Conservation (phyloP, 495 filamentous ascomycete genomes). For the Annulohypoxylon maeteangense region DNA sequence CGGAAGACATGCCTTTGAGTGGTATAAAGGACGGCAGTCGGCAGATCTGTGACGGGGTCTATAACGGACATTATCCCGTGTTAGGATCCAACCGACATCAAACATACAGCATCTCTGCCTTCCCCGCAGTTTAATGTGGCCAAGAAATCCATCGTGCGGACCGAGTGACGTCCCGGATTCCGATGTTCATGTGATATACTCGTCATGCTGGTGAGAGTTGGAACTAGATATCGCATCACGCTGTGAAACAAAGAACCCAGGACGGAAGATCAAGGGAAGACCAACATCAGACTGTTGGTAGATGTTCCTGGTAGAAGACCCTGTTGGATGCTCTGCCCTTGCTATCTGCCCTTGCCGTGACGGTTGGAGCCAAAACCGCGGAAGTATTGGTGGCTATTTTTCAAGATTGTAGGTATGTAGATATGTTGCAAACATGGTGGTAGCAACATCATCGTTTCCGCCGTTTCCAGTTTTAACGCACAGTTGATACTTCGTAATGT, state of each 20-base stretch:
- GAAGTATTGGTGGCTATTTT: background rate
- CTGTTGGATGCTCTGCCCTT: background rate
- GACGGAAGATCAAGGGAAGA: background rate
- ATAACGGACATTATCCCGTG: conserved; percentile 11
- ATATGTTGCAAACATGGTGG: background rate
- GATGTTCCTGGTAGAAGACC: background rate
- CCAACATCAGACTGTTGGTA: conserved; percentile 1
- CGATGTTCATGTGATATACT: conserved; percentile 15
- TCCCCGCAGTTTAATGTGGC: conserved; percentile 13
- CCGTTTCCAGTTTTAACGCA: background rate
- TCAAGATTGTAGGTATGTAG: background rate
- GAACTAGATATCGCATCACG: background rate
- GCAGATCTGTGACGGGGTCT: conserved; percentile 9
- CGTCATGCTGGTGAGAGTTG: conserved; percentile 1
- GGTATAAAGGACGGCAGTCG: conserved; percentile 5
- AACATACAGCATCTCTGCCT: background rate
- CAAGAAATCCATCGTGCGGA: conserved; percentile 6
- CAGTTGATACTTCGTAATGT: background rate
- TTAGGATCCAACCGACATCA: conserved; percentile 14
- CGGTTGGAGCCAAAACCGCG: background rate
- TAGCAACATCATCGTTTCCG: background rate
- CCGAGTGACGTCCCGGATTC: conserved; percentile 8
- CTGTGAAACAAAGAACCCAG: background rate
- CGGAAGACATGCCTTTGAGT: conserved; percentile 6
- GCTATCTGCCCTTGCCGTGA: background rate